Conservation (phyloP, 2,329 filamentous ascomycete species). For the Aspergillus quadricinctus region DNA sequence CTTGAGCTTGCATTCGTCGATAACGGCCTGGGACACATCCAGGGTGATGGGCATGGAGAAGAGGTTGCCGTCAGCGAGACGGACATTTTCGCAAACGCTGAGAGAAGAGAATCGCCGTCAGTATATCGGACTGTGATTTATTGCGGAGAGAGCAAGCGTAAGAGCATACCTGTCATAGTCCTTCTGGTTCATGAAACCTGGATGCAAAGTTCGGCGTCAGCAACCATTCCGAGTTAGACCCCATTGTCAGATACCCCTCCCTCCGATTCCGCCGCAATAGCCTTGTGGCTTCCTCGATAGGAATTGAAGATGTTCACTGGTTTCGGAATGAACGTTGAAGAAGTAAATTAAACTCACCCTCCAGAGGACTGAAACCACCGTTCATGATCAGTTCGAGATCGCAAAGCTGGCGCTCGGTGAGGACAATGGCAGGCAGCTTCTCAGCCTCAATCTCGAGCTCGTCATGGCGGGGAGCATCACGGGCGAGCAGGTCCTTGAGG, state of each 20-base stretch:
- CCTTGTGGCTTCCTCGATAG: not conserved
- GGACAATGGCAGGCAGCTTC: constrained; percentile 73
- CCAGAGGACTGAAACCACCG: constrained; percentile 94
- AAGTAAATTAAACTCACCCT: constrained; percentile 60
- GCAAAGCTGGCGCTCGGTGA: constrained; percentile 92
- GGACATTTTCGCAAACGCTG: constrained; percentile 83
- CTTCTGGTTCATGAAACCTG: constrained; percentile 94
- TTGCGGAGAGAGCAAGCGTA: constrained; percentile 3
- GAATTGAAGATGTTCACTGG: no score
- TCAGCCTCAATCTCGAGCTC: constrained; percentile 82
- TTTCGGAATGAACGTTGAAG: not conserved
- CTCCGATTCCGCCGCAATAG: not conserved
- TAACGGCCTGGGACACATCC: constrained; percentile 70
- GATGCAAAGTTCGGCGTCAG: constrained; percentile 17
- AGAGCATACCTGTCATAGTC: constrained; percentile 82
- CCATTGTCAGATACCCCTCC: not conserved
- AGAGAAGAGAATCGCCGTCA: constrained; percentile 9
- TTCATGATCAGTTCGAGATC: constrained; percentile 97
- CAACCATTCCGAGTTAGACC: constrained; percentile 8
- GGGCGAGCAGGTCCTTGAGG: constrained; percentile 95
- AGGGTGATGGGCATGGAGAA: constrained; percentile 98
- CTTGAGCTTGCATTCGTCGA: constrained; percentile 72
- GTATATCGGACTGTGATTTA: not conserved
- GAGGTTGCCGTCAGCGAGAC: constrained; percentile 81
- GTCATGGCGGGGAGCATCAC: constrained; percentile 77